phyloP scores from a whole-genome alignment of 306 rosid genomes.

The Pyrus pyrifolia region DNA sequence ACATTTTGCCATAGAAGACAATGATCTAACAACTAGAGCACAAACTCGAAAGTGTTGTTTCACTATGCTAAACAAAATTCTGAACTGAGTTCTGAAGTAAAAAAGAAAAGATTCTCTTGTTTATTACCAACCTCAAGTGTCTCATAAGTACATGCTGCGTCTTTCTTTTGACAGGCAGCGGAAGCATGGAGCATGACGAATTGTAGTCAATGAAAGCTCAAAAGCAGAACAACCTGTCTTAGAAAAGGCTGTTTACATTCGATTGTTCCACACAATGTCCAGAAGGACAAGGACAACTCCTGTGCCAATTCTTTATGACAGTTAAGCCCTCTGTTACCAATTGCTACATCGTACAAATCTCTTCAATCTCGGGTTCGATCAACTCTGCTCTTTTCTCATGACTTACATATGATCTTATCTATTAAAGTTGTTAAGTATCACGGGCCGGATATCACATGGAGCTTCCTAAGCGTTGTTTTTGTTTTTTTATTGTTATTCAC shows the following conservation, averaged over 20 bases:
- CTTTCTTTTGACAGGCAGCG: constrained; percentile 40
- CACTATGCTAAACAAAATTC: not conserved
- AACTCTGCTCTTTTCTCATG: not conserved
- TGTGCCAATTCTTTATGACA: not conserved
- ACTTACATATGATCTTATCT: not conserved
- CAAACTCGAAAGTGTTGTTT: not conserved
- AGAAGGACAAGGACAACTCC: not conserved
- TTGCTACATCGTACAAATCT: not conserved
- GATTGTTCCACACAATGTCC: not conserved
- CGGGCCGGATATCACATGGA: too few species aligned
- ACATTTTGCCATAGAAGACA: not conserved
- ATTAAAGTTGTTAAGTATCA: not conserved
- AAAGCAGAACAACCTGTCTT: not conserved
- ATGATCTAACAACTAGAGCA: not conserved
- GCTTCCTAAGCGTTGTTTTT: too few species aligned
- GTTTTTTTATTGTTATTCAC: too few species aligned
- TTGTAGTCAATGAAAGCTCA: constrained; percentile 34
- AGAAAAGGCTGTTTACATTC: not conserved
- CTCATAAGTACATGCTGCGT: not conserved
- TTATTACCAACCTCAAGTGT: not conserved
- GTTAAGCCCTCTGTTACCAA: not conserved
- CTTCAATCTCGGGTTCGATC: not conserved
- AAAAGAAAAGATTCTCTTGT: not conserved
- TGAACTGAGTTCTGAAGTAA: not conserved
- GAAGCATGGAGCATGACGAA: constrained; percentile 56